Evolutionary conservation across 148 eudicot genomes (phyloP).

Genomic region (Camellia lanceoleosa): DNA sequence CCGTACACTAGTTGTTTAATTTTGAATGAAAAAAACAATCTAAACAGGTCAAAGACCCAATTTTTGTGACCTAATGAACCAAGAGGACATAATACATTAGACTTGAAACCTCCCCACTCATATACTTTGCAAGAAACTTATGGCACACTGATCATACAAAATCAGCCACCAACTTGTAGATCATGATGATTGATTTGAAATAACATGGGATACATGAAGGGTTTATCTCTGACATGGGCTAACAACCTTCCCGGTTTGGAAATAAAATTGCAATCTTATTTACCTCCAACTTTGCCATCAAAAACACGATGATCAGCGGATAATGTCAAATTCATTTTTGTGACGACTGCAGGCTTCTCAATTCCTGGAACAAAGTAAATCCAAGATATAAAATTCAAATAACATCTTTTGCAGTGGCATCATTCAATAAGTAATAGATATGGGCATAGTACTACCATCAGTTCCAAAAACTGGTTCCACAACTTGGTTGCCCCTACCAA

Average conservation of each 20-base stretch:
- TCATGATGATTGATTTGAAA: neutral
- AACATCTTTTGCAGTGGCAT: neutral
- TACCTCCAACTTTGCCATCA: slow-evolving; percentile 95
- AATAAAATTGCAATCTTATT: slow-evolving; percentile 16
- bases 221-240: slow-evolving; percentile 5
- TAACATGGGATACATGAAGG: neutral
- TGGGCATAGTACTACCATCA: slow-evolving; percentile 50
- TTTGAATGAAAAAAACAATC: too few relatives aligned
- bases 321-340: slow-evolving; percentile 81
- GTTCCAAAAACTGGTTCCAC: slow-evolving; percentile 63
- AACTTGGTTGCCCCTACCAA: slow-evolving; percentile 91
- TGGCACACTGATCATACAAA: too few relatives aligned
- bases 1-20: too few relatives aligned
- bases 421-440: neutral
- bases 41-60: neutral
- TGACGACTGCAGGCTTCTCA: slow-evolving; percentile 67
- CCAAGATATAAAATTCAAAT: slow-evolving; percentile 8
- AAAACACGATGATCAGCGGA: slow-evolving; percentile 98
- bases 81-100: neutral
- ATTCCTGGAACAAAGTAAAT: slow-evolving; percentile 43
- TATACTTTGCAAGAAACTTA: neutral
- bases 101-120: neutral
- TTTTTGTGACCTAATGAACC: neutral
- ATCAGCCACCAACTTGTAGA: neutral
- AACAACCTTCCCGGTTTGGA: neutral